Base-by-base conservation (phyloP, 352 stramenopile genomes). In the Peronospora farinosa region DNA sequence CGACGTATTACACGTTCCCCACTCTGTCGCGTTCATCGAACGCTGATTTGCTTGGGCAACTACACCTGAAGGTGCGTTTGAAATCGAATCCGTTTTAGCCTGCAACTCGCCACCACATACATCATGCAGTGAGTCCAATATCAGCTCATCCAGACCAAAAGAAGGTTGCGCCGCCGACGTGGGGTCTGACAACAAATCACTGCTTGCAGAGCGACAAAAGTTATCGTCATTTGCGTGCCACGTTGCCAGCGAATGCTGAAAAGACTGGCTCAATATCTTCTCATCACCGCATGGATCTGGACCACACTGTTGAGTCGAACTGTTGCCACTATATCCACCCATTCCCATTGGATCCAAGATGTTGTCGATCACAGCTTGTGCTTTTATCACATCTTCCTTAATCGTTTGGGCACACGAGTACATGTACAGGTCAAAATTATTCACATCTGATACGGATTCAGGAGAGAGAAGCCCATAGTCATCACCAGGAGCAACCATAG, bases 281-380 rank as follows among this genome's bases (percentile, higher is more conserved):
- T 41, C n/a, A 10, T 7, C 30, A 31, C 5, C 19, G 15, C 5
- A 16, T 1, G 10, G 13, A n/a, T 50, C 23, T 13, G 48, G 15
- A 15, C 36, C 19, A 15, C 7, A 48, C n/a, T n/a, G n/a, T 3
- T 17, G 6, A 23, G 28, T 27, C 8, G 36, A 49, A 37, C 15
- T 44, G 31, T 43, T 49, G 21, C 27, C 11, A 30, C 17, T 33
- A 27, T 16, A 56, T 21, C 19, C 40, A 27, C 45, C 57, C 47
- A 69, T 54, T 25, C 56, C 61, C 61, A 69, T 57, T 5, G 61
- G 61, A 23, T 70, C 61, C 36, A 70, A 35, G 11, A 70, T 49
- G 25, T 51, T 66, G 15, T 66, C 47, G 13, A 70, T 56, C 32
- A 70, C 51, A 3, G 56, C 51, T 58, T 54, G 47, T 46, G 47